These are phyloP conservation scores for Penicillium glabrum DNA, from an alignment of 2,329 filamentous ascomycete genomes.

Conservation along the genomic window DNA sequence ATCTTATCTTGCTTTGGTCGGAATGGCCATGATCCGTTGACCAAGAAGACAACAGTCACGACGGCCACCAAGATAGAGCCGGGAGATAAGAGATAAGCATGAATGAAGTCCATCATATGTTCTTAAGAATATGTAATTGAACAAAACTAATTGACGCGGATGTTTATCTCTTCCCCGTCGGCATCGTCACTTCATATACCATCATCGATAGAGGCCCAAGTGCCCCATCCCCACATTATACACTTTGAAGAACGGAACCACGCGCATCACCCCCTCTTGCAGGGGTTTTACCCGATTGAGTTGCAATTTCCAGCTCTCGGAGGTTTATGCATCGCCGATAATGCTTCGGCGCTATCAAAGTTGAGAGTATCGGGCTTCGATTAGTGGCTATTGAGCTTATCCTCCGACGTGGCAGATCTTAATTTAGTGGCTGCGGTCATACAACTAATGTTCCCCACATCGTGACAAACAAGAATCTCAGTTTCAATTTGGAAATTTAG, in stretches of 20 bases:
- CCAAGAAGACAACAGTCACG: conserved; percentile 12
- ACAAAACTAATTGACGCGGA: neutral
- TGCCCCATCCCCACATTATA: conserved; percentile 17
- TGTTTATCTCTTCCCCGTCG: neutral
- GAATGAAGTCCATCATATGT: conserved; percentile 14
- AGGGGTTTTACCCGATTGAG: conserved; percentile 22
- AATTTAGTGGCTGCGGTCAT: neutral
- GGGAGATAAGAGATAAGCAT: conserved; percentile 9
- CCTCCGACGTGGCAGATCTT: neutral
- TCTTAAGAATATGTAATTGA: neutral
- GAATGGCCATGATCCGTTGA: conserved; percentile 10
- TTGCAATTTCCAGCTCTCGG: conserved; percentile 21
- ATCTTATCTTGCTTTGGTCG: conserved; percentile 1
- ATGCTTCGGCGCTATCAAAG: neutral
- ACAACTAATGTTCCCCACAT: neutral
- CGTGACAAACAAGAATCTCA: neutral
- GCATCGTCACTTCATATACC: conserved; percentile 15
- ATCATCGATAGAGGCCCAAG: conserved; percentile 7
- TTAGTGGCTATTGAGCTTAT: conserved; percentile 1
- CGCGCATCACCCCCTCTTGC: conserved; percentile 4
- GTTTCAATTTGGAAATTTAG: neutral
- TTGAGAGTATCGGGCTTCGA: neutral
- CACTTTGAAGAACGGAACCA: conserved; percentile 3
- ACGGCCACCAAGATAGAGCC: conserved; percentile 14
- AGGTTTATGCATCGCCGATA: neutral